phyloP scores from a whole-genome alignment of 306 rosid species.

The Lathyrus tuberosus region DNA sequence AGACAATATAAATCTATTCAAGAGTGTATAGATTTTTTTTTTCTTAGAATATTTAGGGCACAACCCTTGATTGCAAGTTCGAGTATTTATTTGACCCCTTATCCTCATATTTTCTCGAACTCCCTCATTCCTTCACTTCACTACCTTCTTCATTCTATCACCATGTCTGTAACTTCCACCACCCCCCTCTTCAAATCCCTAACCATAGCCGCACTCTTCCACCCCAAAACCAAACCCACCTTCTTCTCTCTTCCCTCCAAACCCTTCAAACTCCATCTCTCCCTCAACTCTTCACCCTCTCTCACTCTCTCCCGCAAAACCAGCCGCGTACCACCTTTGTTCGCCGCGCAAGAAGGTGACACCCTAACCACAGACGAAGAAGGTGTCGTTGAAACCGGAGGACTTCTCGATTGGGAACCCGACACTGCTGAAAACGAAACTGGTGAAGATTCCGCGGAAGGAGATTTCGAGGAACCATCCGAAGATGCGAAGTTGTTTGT shows the following conservation, averaged over 20 bases:
- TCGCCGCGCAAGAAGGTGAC: constrained; percentile 62
- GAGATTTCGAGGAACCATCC: constrained; percentile 49
- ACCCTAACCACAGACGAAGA: constrained; percentile 47
- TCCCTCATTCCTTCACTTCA: background rate
- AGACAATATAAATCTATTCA: no score
- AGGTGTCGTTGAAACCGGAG: constrained; percentile 37
- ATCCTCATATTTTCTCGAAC: background rate
- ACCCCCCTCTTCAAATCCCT: constrained; percentile 49
- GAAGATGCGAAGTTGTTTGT: constrained; percentile 93
- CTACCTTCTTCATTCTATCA: background rate
- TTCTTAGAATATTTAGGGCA: no score
- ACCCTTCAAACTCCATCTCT: constrained; percentile 56
- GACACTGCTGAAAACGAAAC: background rate
- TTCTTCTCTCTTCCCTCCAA: constrained; percentile 54
- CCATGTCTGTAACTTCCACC: constrained; percentile 61
- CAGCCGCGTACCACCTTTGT: constrained; percentile 44
- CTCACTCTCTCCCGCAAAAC: constrained; percentile 46
- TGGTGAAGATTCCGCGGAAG: constrained; percentile 41
- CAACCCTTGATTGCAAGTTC: background rate
- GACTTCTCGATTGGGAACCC: constrained; percentile 51
- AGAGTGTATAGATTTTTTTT: no score
- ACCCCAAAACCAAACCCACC: constrained; percentile 45
- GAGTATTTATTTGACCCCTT: background rate
- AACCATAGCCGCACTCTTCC: constrained; percentile 52
- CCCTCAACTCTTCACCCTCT: constrained; percentile 12